Percentiles rank a stretch among this genome's conserved stretches.
Conservation (phyloP, 2,329 filamentous ascomycete species). For the Nemania bipapillata region DNA sequence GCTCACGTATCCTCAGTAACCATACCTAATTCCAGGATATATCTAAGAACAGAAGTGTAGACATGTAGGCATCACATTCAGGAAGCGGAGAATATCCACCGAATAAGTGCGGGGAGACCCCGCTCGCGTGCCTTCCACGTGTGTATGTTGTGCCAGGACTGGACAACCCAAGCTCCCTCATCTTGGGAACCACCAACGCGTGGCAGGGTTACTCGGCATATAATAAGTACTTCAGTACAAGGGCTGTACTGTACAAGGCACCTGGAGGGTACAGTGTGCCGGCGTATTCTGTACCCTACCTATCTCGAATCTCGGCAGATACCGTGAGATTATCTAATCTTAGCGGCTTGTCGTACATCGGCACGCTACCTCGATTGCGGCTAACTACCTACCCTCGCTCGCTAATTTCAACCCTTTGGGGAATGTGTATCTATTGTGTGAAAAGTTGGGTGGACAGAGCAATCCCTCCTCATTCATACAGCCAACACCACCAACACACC, state of each 20-base stretch:
- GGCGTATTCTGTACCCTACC: too few relatives aligned
- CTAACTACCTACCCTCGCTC: background rate
- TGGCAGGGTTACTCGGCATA: constrained; percentile 5
- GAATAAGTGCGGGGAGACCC: background rate
- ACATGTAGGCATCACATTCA: too few relatives aligned
- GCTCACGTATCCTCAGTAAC: too few relatives aligned
- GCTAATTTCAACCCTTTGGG: background rate
- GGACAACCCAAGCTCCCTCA: background rate
- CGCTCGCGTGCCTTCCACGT: background rate
- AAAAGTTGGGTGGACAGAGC: too few relatives aligned
- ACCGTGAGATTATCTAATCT: background rate
- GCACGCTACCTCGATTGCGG: too few relatives aligned
- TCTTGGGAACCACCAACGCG: background rate
- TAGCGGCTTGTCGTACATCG: background rate
- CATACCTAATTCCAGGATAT: too few relatives aligned
- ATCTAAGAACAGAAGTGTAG: too few relatives aligned
- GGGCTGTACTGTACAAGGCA: background rate
- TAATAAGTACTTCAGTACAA: background rate
- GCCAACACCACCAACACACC: background rate
- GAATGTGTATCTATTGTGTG: background rate
- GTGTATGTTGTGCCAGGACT: background rate
- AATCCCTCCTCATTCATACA: background rate
- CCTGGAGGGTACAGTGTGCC: background rate
- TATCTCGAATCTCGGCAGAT: too few relatives aligned
- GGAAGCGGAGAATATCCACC: background rate